Base-by-base conservation (phyloP, 352 stramenopile species). In the Phytophthora ramorum region DNA sequence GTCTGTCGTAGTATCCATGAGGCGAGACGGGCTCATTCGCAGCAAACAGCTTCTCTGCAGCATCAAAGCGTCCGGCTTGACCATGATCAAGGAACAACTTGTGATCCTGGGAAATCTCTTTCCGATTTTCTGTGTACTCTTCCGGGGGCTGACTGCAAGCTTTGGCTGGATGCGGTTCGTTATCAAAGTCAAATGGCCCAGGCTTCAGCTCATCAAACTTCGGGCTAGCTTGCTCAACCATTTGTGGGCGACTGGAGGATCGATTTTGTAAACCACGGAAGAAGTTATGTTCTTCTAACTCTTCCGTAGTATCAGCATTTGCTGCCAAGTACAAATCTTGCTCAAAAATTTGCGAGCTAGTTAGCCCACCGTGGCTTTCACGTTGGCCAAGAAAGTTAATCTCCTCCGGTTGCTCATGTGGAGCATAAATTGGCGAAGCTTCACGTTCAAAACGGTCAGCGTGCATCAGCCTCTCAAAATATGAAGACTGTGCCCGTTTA, bases 41-140 rank as follows among this genome's bases (percentile, higher is more conserved):
- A 38, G 63, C 57, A 65, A 73, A 73, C 7, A 73, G 34, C n/a
- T 66, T 71, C 45, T 75, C 71, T 63, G 71, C 66, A 47, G 53
- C 54, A 62, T 73, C 48, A 60, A 76, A 79, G 28, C 67, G 71
- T 10, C 48, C 45, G 28, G 54, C 51, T n/a, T 70, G 46, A 9
- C 63, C 62, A 51, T 51, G 38, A 45, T 59, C 34, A 24, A 46
- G 34, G 28, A 20, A 46, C 13, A 47, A 16, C 12, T 66, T 46
- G 14, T 64, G 47, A 12, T 19, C 7, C 17, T 63, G 57, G 13
- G 1, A 14, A 28, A 28, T 45, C 7, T 41, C 22, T 30, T 49
- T 37, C 46, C 41, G 32, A 8, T 3, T 45, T 24, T 38, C 9
- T 20, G 22, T 17, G 19, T 28, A 37, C 44, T 45, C 22, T 44